A percentile compares a stretch with the other conserved stretches of the same genome.
phyloP scores from a whole-genome alignment of 257 asterid species.

The Solanum tacnaense region DNA sequence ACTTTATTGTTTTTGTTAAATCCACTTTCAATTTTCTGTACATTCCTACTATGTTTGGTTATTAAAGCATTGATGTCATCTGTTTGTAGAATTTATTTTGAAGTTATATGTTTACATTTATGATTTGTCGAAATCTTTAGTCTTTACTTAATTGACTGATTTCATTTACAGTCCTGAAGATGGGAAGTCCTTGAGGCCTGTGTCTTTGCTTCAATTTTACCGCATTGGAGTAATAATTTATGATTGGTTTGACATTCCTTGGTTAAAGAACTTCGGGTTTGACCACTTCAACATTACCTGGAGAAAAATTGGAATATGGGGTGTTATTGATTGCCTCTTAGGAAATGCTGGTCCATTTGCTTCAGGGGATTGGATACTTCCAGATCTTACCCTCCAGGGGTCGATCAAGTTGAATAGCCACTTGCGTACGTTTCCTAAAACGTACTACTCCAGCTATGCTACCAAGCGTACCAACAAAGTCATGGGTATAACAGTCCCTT shows the following conservation, averaged over 20 bases:
- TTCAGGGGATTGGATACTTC: slow-evolving; percentile 90
- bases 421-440: slow-evolving; percentile 58
- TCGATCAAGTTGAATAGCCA: slow-evolving; percentile 53
- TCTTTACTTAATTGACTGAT: neutral
- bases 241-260: slow-evolving; percentile 78
- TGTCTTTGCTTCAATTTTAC: slow-evolving; percentile 71
- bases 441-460: slow-evolving; percentile 90
- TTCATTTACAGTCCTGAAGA: slow-evolving; percentile 60
- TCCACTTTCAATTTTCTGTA: neutral
- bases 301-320: slow-evolving; percentile 63
- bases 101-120: neutral
- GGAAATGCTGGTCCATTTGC: slow-evolving; percentile 89
- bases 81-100: neutral
- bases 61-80: neutral
- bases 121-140: neutral
- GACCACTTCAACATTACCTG: slow-evolving; percentile 87
- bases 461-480: slow-evolving; percentile 62
- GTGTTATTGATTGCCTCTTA: slow-evolving; percentile 61
- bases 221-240: slow-evolving; percentile 73
- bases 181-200: slow-evolving; percentile 66
- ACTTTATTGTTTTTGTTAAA: neutral
- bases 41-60: neutral
- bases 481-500: slow-evolving; percentile 67
- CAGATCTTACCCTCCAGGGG: slow-evolving; percentile 84
- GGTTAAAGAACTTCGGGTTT: slow-evolving; percentile 79